Evolutionary conservation across 306 rosid genomes (phyloP).

Genomic region (Acacia crassicarpa): DNA sequence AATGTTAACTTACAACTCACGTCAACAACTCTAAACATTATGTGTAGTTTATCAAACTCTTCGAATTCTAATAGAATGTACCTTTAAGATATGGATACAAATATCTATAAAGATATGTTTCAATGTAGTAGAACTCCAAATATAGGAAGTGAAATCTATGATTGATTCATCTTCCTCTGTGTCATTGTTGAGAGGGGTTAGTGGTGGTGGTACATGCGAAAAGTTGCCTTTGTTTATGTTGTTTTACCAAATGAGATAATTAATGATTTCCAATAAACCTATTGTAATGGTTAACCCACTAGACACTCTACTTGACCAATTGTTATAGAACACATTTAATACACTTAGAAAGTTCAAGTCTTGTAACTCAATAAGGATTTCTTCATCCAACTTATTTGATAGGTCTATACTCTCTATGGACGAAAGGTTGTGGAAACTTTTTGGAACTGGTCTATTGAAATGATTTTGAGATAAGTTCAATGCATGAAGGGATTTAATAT

Average conservation of each 20-base stretch:
- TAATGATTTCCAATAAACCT: neutral
- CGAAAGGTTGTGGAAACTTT: neutral
- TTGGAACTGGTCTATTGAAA: neutral
- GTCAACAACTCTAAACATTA: neutral
- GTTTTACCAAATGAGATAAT: neutral
- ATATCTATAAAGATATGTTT: neutral
- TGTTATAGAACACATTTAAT: too few species aligned
- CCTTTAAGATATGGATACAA: neutral
- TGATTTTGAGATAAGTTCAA: conserved; percentile 25
- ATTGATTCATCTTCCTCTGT: too few species aligned
- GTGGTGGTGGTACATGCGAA: too few species aligned
- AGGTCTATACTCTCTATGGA: neutral
- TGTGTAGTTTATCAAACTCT: neutral
- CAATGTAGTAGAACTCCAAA: conserved; percentile 1
- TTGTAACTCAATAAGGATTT: neutral
- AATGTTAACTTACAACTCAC: neutral
- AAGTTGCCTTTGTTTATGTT: neutral
- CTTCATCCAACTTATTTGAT: neutral
- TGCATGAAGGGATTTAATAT: neutral
- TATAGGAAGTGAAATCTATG: neutral
- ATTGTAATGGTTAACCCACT: neutral
- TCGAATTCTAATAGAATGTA: neutral
- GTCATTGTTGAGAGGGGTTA: too few species aligned
- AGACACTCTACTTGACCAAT: neutral
- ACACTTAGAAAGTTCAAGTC: too few species aligned